Percentiles rank a stretch among this genome's conserved stretches.
phyloP scores from a whole-genome alignment of 1,284 basidiomycete genomes.

The Ustilago tritici region DNA sequence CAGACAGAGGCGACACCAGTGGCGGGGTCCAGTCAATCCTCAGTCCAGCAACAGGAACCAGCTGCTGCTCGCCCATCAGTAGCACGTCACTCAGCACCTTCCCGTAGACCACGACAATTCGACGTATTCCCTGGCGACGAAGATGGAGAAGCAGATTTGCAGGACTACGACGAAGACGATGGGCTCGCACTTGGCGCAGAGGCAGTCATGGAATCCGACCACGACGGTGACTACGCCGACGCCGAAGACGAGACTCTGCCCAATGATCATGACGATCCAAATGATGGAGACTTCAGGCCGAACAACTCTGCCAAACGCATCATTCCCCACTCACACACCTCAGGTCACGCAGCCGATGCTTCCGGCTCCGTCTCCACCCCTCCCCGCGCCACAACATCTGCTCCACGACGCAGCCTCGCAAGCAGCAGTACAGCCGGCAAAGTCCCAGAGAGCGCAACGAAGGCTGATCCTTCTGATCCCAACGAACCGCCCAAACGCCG shows the following conservation, averaged over 20 bases:
- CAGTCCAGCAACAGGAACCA: background rate
- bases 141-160: background rate
- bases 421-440: constrained; percentile 25
- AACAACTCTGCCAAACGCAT: background rate
- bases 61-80: background rate
- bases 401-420: constrained; percentile 13
- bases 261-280: constrained; percentile 24
- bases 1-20: background rate
- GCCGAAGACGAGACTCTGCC: constrained; percentile 10
- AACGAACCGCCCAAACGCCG: constrained; percentile 14
- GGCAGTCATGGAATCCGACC: constrained; percentile 30
- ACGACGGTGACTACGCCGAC: constrained; percentile 26
- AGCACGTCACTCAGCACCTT: background rate
- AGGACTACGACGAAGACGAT: constrained; percentile 20
- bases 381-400: background rate
- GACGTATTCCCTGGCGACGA: constrained; percentile 6
- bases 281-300: constrained; percentile 33
- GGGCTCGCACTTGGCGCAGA: constrained; percentile 30
- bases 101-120: background rate
- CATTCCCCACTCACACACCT: background rate
- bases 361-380: constrained; percentile 7
- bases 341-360: background rate
- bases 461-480: background rate
- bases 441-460: constrained; percentile 18
- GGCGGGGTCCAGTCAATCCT: constrained; percentile 13